Evolutionary conservation across 176 grass and related monocot species (phyloP).

Genomic region (Olyra latifolia): DNA sequence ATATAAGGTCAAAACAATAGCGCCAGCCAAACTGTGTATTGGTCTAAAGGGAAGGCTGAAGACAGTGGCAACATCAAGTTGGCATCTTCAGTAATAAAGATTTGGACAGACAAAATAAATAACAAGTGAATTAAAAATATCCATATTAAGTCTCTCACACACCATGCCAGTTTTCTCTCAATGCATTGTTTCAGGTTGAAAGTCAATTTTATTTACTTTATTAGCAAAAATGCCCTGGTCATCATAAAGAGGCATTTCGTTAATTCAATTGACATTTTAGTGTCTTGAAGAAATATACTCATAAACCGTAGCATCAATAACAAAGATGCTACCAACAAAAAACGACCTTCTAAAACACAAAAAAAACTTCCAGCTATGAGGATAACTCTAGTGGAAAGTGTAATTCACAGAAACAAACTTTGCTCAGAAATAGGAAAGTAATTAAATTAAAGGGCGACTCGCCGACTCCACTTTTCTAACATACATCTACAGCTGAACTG

Average conservation of each 20-base stretch:
- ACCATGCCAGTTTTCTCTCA: conserved; percentile 9
- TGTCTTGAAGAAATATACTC: conserved; percentile 14
- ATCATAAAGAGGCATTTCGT: not conserved
- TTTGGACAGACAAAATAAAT: conserved; percentile 4
- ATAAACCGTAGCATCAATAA: not conserved
- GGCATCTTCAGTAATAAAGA: not conserved
- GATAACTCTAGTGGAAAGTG: not conserved
- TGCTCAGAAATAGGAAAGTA: not conserved
- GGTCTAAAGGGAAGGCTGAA: not conserved
- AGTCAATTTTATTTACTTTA: conserved; percentile 4
- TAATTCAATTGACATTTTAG: not conserved
- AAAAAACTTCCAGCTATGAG: conserved; percentile 13
- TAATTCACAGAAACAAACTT: not conserved
- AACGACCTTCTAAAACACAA: not conserved
- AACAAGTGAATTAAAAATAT: not conserved
- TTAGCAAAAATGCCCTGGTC: not conserved
- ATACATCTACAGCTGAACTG: not conserved
- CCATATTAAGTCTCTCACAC: not conserved
- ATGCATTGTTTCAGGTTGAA: not conserved
- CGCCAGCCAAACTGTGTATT: not conserved
- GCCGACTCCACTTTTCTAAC: conserved; percentile 1
- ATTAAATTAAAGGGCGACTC: not conserved
- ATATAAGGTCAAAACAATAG: conserved; percentile 3
- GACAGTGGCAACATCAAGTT: not conserved
- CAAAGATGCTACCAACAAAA: not conserved